A percentile compares a stretch with the other conserved stretches of the same genome.
Conservation (phyloP, 495 filamentous ascomycete species). For the Bombardia bombarda region DNA sequence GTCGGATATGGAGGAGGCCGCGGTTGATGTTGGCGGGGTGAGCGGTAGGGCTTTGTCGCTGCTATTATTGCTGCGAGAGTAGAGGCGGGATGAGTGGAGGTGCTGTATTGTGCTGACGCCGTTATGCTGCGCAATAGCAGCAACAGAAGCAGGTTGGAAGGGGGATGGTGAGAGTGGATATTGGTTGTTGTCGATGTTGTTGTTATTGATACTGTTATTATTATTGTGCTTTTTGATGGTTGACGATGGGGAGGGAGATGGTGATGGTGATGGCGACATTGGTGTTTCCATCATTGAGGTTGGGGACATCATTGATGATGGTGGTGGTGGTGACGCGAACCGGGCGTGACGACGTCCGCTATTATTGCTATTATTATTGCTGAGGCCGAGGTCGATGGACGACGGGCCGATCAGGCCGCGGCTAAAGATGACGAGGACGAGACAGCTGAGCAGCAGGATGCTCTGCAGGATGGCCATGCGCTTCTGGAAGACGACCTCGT, state of each 20-base stretch:
- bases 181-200: no score
- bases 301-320: conserved; percentile 5
- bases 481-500: conserved; percentile 94
- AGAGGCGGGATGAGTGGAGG: no score
- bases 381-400: not conserved
- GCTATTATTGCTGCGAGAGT: not conserved
- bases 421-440: conserved; percentile 77
- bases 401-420: conserved; percentile 23
- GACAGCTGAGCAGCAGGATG: conserved; percentile 77
- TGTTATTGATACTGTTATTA: no score
- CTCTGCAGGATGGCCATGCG: conserved; percentile 86
- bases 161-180: no score
- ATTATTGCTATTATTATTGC: not conserved
- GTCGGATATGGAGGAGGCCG: conserved; percentile 1
- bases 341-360: not conserved
- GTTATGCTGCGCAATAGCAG: conserved; percentile 2
- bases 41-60: conserved; percentile 24
- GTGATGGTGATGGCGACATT: not conserved
- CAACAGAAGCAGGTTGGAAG: no score
- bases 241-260: conserved; percentile 1
- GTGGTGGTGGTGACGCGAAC: conserved; percentile 1
- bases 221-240: no score
- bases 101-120: not conserved
- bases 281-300: no score
- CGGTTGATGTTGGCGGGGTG: conserved; percentile 26